Conservation (phyloP, 1,139 yeast species). For the Sugiyamaella neomexicana region DNA sequence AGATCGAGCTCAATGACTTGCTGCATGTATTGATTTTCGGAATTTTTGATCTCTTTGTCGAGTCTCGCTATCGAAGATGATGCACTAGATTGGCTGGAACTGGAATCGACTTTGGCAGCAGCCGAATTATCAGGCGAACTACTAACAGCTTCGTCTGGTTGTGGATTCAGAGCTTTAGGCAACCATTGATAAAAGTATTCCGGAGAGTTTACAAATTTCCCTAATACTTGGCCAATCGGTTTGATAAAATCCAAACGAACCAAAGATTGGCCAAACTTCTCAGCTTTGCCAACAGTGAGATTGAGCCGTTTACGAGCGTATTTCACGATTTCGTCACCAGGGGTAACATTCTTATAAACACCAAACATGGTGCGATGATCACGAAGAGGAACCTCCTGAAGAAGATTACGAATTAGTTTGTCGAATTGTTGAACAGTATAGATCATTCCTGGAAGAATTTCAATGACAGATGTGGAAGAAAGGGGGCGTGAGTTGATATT, state of each 20-base stretch:
- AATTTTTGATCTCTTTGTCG: conserved; percentile 33
- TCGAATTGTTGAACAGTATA: conserved; percentile 26
- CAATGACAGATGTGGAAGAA: neutral
- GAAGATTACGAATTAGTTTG: conserved; percentile 44
- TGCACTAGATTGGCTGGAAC: neutral
- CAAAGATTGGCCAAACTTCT: conserved; percentile 71
- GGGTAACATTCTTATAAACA: conserved; percentile 57
- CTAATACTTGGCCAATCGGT: conserved; percentile 53
- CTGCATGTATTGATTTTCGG: conserved; percentile 56
- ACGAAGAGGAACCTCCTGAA: conserved; percentile 44
- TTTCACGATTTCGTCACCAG: conserved; percentile 59
- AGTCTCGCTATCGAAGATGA: conserved; percentile 2
- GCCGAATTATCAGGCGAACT: neutral
- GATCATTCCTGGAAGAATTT: conserved; percentile 33
- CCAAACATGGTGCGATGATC: conserved; percentile 55
- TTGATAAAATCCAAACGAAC: conserved; percentile 61
- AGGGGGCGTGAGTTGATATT: neutral
- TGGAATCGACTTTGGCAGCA: neutral
- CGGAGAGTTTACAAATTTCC: conserved; percentile 66
- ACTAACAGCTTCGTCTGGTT: neutral
- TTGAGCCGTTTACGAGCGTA: conserved; percentile 51
- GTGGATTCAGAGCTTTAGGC: conserved; percentile 43
- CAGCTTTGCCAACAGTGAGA: conserved; percentile 60
- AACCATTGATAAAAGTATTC: conserved; percentile 77
- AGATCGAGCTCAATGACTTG: conserved; percentile 60